Conservation (phyloP, 1,284 basidiomycete genomes). For the Leccinum angustisporum region DNA sequence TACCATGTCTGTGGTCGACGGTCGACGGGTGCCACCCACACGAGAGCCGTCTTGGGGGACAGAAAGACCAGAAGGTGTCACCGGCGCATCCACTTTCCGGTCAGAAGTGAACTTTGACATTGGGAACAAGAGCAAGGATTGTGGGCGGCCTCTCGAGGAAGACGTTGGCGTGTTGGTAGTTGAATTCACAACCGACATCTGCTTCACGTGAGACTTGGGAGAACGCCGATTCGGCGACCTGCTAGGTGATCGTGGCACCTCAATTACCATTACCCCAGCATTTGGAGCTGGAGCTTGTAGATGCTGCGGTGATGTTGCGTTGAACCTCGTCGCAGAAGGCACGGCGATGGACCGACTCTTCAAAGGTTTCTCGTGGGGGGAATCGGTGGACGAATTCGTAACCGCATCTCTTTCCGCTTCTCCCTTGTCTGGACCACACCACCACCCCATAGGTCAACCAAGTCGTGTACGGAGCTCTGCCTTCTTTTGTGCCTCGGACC, state of each 20-base stretch:
- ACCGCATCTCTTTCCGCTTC: conserved; percentile 33
- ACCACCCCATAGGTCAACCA: conserved; percentile 75
- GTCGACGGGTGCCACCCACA: conserved; percentile 45
- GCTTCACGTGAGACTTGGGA: conserved; percentile 28
- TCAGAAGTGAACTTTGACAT: conserved; percentile 44
- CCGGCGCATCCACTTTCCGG: conserved; percentile 33
- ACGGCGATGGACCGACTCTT: conserved; percentile 23
- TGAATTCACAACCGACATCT: conserved; percentile 28
- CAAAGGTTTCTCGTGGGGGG: conserved; percentile 19
- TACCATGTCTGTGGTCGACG: conserved; percentile 82
- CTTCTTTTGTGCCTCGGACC: conserved; percentile 41
- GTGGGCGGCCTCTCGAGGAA: conserved; percentile 55
- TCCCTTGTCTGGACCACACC: conserved; percentile 41
- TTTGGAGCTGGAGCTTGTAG: conserved; percentile 18
- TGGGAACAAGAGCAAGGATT: conserved; percentile 73
- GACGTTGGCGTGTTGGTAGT: conserved; percentile 20
- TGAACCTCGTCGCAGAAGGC: conserved; percentile 21
- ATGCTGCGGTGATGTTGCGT: conserved; percentile 34
- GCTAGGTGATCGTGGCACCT: conserved; percentile 31
- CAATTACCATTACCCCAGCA: not conserved
- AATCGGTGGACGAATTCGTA: conserved; percentile 19
- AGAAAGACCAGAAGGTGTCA: conserved; percentile 38
- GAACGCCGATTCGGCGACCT: conserved; percentile 29
- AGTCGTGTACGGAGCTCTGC: conserved; percentile 77
- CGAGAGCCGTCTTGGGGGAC: conserved; percentile 47